These are phyloP conservation scores for Coemansia sp. DNA, from an alignment of 192 early-diverging fungal genomes.

Conservation along the genomic window DNA sequence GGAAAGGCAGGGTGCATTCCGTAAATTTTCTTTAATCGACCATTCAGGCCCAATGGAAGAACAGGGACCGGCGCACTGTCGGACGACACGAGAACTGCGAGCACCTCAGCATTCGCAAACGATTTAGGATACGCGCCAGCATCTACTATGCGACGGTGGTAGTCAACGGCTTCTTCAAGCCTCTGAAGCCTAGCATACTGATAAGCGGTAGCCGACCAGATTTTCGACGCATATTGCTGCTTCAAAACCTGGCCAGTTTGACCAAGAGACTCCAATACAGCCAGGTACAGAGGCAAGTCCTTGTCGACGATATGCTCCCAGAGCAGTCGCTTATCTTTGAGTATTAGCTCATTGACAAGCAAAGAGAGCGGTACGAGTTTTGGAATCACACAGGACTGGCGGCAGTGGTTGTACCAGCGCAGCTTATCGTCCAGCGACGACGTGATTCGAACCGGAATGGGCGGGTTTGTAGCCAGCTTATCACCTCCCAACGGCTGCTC, in stretches of 20 bases:
- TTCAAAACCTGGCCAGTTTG: neutral
- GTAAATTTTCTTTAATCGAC: neutral
- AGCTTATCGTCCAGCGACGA: slow-evolving; percentile 16
- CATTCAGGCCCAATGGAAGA: slow-evolving; percentile 17
- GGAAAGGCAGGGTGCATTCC: slow-evolving; percentile 35
- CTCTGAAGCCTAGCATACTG: slow-evolving; percentile 19
- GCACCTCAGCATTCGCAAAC: slow-evolving; percentile 15
- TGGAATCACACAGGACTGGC: slow-evolving; percentile 13
- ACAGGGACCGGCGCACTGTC: slow-evolving; percentile 16
- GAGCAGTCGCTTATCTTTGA: slow-evolving; percentile 2
- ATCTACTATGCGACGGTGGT: slow-evolving; percentile 25
- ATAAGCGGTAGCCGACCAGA: slow-evolving; percentile 30
- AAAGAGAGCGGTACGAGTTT: neutral
- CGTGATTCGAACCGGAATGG: neutral
- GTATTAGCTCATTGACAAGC: slow-evolving; percentile 17
- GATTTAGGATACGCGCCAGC: slow-evolving; percentile 24
- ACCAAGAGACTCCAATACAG: slow-evolving; percentile 1
- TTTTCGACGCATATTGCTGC: slow-evolving; percentile 4
- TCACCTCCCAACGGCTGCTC: neutral
- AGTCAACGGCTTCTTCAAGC: slow-evolving; percentile 33
- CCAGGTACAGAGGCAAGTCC: slow-evolving; percentile 31
- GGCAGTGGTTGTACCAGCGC: slow-evolving; percentile 22
- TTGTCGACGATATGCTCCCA: slow-evolving; percentile 33
- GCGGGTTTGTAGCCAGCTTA: neutral
- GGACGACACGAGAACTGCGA: slow-evolving; percentile 6